Evolutionary conservation across 352 stramenopile genomes (phyloP), one percentile per base, ranked within the genome.

Genomic region (Phytophthora parvispora): DNA sequence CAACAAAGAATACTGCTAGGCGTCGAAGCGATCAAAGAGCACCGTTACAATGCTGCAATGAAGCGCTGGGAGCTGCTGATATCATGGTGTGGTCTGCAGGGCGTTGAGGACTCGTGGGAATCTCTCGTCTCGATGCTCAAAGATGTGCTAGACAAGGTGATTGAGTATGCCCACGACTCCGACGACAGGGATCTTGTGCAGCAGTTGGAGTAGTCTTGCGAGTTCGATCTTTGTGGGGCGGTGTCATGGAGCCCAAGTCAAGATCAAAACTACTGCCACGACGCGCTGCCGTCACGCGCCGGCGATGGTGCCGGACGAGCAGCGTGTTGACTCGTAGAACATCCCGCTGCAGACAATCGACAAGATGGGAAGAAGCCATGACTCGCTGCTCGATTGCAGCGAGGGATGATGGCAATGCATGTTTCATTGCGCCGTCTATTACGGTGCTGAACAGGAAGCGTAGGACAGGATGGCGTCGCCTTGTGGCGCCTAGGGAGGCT

Each of bases 1-100:
- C 40, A 47, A 47, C 31, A 56, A 64, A 29, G 57, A 15, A 47
- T 64, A 32, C 13, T 64, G 31, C n/a, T 64, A 0, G 29, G 43
- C 9, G 58, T 58, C 1, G 24, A 57, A 5, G 24, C 43, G 7
- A 34, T 64, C 29, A 16, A 22, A 5, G 45, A 55, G 3, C 43
- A 45, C 18, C 55, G 55, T 15, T 62, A 29, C 10, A 62, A 52
- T 12, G 13, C 34, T 22, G 38, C 15, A 10, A 12, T 43, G 9
- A 34, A 32, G 6, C 38, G 42, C 31, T 64, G 45, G 43, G 45
- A 56, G 16, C 20, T 56, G 22, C 9, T 54, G 13, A 22, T 64
- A 0, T 47, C 28, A n/a, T 56, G 56, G 43, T n/a, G 20, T 10
- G 56, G 42, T 4, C 32, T 64, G 5, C 29, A 64, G 5, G 22